Conservation (phyloP, 2,329 filamentous ascomycete species). For the Chrysoporthe cubensis region DNA sequence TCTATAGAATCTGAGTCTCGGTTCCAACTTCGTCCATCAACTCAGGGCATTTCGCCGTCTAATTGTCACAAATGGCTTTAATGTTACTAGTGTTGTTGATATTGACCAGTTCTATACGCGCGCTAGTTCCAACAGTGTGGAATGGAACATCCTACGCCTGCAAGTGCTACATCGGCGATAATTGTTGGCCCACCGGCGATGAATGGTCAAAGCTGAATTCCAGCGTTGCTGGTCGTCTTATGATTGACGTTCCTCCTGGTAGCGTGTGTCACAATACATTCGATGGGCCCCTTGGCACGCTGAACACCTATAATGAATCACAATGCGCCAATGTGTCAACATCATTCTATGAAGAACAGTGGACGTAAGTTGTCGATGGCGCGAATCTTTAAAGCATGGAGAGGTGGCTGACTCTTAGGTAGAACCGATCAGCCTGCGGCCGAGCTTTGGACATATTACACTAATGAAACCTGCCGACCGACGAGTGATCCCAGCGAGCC, state of each 20-base stretch:
- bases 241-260: slow-evolving; percentile 37
- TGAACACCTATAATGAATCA: slow-evolving; percentile 42
- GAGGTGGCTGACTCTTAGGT: neutral
- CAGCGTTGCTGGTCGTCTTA: slow-evolving; percentile 42
- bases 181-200: slow-evolving; percentile 37
- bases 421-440: slow-evolving; percentile 34
- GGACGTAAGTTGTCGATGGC: neutral
- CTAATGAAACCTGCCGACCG: slow-evolving; percentile 46
- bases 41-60: neutral
- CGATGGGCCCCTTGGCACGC: slow-evolving; percentile 41
- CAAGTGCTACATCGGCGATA: slow-evolving; percentile 39
- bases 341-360: neutral
- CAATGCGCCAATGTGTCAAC: slow-evolving; percentile 37
- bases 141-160: slow-evolving; percentile 37
- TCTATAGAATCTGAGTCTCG: neutral
- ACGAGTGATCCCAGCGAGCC: slow-evolving; percentile 38
- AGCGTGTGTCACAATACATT: slow-evolving; percentile 43
- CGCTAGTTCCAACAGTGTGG: slow-evolving; percentile 28
- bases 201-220: slow-evolving; percentile 40
- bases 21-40: neutral
- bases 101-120: neutral
- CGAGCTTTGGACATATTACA: slow-evolving; percentile 47
- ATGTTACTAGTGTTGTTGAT: neutral
- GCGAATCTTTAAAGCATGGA: neutral
- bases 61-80: neutral